Base-by-base conservation (phyloP, 1,139 yeast species). In the Saccharomyces pastorianus region DNA sequence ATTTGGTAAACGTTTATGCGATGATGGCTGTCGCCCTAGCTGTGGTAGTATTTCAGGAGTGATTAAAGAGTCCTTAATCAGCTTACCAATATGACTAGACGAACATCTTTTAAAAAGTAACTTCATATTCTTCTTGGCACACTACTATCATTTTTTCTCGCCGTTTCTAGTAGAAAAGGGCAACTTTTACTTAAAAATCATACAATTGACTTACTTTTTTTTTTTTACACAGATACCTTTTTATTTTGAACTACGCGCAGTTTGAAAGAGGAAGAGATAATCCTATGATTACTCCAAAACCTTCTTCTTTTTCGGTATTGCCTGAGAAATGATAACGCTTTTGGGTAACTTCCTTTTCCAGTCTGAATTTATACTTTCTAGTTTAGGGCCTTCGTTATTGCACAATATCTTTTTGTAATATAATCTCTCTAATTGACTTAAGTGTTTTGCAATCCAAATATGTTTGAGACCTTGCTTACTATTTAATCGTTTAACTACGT, bases 391-490 rank as follows among this genome's bases (percentile, higher is more conserved):
- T 48, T 51, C 31, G 48, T 28, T 32, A 9, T 46, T 51, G 46
- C 54, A 54, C 28, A 69, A 38, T 46, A 72, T 67, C 55, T 66
- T 71, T 44, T 61, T 58, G 2, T 60, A 52, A 56, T 73, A 72
- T 2, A 71, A 64, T 34, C 59, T 60, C 11, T 56, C 59, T 44
- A 73, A 56, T 31, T 69, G 71, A 2, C 48, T 53, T 4, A 42
- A 48, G 53, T 76, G 78, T 41, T 69, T 68, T 14, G 63, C 59
- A 17, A 83, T 72, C 85, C 87, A 82, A 0, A 62, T 60, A 61
- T 80, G 83, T 6, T 60, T 49, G 9, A 75, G 64, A 48, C 80
- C 73, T 4, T 71, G 73, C 0, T 59, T 55, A 23, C 76, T 72
- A 51, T 67, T 68, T 54, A 71, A 63, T 49, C 88, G 65, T 14